Evolutionary conservation across 805 yeast species (phyloP).

Genomic region (Lipomyces chichibuensis): DNA sequence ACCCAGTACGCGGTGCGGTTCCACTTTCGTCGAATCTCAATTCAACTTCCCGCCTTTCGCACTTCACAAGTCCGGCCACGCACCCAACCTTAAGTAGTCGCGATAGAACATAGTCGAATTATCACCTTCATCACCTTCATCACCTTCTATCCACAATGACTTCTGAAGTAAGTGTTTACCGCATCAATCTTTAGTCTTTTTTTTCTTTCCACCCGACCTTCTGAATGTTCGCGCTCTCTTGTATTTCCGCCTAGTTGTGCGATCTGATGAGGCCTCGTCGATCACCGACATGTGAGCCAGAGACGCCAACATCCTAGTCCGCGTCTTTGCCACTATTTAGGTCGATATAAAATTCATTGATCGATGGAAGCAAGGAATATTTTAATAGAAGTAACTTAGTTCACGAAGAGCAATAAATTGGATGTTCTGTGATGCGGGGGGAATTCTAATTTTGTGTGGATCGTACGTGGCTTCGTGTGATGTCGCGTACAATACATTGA

Average conservation of each 20-base stretch:
- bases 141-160: constrained; percentile 1
- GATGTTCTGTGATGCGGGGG: neutral
- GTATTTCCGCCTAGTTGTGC: neutral
- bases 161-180: constrained; percentile 1
- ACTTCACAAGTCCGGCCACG: neutral
- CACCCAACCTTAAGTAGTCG: neutral
- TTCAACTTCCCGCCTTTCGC: neutral
- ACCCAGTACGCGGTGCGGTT: neutral
- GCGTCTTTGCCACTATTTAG: neutral
- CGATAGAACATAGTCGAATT: neutral
- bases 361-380: too few relatives aligned
- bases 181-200: neutral
- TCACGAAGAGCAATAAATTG: too few relatives aligned
- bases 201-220: neutral
- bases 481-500: neutral
- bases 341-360: neutral
- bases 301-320: neutral
- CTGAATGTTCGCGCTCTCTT: neutral
- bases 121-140: neutral
- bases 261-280: neutral
- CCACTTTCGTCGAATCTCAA: neutral
- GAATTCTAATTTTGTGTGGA: neutral
- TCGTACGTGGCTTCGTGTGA: neutral
- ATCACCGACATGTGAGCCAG: neutral
- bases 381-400: too few relatives aligned